A percentile compares a stretch with the other conserved stretches of the same genome.
These are phyloP conservation scores for Chaetomiaceae sp. DNA, from an alignment of 2,329 filamentous ascomycete genomes.

Conservation along the genomic window DNA sequence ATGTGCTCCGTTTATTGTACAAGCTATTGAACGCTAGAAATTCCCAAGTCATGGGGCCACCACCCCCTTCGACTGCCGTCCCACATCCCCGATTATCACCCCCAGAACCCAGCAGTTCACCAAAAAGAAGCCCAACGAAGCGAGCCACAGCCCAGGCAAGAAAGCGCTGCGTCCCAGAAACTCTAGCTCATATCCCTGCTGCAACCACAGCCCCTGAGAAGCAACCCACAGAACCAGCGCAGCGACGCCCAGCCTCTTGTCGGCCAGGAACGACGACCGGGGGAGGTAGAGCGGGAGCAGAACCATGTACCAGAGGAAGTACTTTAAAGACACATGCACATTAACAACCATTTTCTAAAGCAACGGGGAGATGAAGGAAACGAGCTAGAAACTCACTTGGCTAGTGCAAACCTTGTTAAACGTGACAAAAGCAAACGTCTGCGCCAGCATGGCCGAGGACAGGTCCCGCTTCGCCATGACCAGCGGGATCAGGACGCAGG, in stretches of 20 bases:
- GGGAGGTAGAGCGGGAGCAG: constrained; percentile 90
- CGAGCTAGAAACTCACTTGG: constrained; percentile 58
- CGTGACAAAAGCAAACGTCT: constrained; percentile 94
- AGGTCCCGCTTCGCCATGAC: constrained; percentile 76
- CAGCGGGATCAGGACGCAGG: constrained; percentile 65
- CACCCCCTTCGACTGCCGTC: neutral
- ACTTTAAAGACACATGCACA: constrained; percentile 48
- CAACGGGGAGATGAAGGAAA: neutral
- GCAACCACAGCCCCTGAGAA: constrained; percentile 71
- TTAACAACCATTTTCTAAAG: neutral
- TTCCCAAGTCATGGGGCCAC: too few relatives aligned
- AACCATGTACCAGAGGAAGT: constrained; percentile 97
- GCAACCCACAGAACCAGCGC: constrained; percentile 70
- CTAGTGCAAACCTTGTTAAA: constrained; percentile 99
- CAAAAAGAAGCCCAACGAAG: constrained; percentile 74
- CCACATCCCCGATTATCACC: constrained; percentile 67
- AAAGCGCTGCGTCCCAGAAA: constrained; percentile 81
- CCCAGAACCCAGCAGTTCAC: constrained; percentile 86
- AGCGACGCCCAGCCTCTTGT: constrained; percentile 55
- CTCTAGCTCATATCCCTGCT: constrained; percentile 70
- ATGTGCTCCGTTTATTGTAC: neutral
- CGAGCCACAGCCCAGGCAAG: constrained; percentile 73
- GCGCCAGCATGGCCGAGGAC: constrained; percentile 79
- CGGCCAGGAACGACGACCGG: constrained; percentile 63
- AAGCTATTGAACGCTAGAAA: neutral